phyloP scores from a whole-genome alignment of 1,139 yeast genomes.

The Pneumocystis jirovecii region DNA sequence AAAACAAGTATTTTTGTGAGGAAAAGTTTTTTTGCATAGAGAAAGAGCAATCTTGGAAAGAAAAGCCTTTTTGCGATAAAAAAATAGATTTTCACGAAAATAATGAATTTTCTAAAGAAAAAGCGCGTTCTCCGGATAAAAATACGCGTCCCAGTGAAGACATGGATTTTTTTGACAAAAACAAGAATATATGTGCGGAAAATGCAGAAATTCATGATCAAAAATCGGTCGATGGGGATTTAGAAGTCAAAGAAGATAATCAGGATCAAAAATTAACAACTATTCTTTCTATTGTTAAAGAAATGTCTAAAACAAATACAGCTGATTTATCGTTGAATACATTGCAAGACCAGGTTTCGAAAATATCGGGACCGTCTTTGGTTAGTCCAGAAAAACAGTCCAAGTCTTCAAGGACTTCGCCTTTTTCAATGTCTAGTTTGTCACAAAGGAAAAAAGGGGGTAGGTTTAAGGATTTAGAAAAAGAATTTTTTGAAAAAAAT shows the following conservation, averaged over 20 bases:
- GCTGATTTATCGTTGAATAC: background rate
- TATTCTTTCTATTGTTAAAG: background rate
- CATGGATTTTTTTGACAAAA: no score
- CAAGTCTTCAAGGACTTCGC: background rate
- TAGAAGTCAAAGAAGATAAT: background rate
- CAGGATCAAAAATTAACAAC: background rate
- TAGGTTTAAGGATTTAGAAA: background rate
- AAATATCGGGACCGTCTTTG: background rate
- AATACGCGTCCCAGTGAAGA: background rate
- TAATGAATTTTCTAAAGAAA: no score
- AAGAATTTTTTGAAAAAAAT: background rate
- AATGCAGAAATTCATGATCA: background rate
- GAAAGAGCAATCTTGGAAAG: background rate
- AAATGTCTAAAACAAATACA: background rate
- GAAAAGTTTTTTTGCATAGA: background rate
- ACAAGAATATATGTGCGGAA: no score
- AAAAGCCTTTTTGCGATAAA: no score
- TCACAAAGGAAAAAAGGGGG: background rate
- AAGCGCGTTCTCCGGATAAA: background rate
- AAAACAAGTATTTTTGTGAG: background rate
- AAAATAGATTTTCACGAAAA: no score
- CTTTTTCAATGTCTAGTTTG: background rate
- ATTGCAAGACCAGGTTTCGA: background rate
- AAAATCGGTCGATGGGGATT: background rate
- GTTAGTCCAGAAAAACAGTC: background rate